Evolutionary conservation across 495 filamentous ascomycete genomes (phyloP).

Genomic region (Halenospora varia): DNA sequence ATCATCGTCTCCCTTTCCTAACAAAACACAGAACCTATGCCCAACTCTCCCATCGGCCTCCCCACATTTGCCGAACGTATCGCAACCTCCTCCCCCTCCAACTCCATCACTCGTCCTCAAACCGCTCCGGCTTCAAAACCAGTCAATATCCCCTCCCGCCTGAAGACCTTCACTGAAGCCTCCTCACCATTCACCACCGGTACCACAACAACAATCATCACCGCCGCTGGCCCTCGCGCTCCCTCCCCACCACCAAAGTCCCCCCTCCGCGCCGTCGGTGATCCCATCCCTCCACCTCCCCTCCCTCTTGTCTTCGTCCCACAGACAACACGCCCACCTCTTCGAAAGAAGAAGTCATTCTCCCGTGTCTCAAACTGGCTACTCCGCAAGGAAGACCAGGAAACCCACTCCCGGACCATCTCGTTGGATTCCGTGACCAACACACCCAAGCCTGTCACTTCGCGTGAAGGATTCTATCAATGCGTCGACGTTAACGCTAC

Average conservation of each 20-base stretch:
- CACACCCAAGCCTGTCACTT: conserved; percentile 39
- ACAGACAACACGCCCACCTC: conserved; percentile 30
- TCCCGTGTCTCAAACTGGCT: conserved; percentile 53
- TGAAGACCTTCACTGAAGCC: conserved; percentile 21
- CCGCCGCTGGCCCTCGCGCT: no score
- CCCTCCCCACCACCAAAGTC: conserved; percentile 9
- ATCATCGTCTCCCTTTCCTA: background rate
- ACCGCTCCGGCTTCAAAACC: conserved; percentile 21
- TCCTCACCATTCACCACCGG: conserved; percentile 13
- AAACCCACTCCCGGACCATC: conserved; percentile 31
- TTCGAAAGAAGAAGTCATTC: conserved; percentile 54
- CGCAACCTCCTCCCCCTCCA: no score
- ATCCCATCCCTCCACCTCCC: conserved; percentile 30
- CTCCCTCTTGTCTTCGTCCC: conserved; percentile 49
- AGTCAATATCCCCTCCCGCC: conserved; percentile 21
- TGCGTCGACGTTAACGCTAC: conserved; percentile 33
- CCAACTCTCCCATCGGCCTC: conserved; percentile 4
- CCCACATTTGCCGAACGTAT: conserved; percentile 17
- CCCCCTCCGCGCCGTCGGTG: background rate
- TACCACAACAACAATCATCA: conserved; percentile 8
- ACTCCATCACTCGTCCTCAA: no score
- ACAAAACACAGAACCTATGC: conserved; percentile 23
- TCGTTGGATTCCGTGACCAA: conserved; percentile 44
- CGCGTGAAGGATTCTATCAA: conserved; percentile 50
- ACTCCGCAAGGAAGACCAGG: conserved; percentile 27